Percentiles rank a stretch among this genome's conserved stretches.
Evolutionary conservation across 352 stramenopile genomes (phyloP).

Genomic region (Blastocystis sp.): DNA sequence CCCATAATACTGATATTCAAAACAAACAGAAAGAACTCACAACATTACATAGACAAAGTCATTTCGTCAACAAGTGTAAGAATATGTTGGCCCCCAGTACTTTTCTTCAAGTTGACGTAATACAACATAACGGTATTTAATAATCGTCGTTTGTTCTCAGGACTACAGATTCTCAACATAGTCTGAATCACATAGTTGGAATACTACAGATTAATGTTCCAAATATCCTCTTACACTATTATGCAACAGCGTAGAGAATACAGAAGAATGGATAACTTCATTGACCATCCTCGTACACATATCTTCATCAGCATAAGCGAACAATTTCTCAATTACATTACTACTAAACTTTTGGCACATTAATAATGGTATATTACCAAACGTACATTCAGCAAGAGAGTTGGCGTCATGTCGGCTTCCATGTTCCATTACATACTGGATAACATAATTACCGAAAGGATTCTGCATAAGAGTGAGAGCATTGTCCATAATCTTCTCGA

Average conservation of each 20-base stretch:
- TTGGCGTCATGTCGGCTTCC: neutral
- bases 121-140: neutral
- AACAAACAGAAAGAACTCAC: no score
- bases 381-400: neutral
- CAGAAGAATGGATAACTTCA: slow-evolving; percentile 70
- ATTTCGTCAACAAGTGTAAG: neutral
- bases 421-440: slow-evolving; percentile 75
- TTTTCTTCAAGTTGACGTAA: neutral
- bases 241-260: slow-evolving; percentile 58
- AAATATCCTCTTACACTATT: neutral
- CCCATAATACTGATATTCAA: neutral
- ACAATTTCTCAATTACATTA: slow-evolving; percentile 95
- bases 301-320: slow-evolving; percentile 80
- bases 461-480: slow-evolving; percentile 88
- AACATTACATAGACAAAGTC: no score
- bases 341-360: slow-evolving; percentile 95
- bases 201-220: slow-evolving; percentile 70
- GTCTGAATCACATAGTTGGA: slow-evolving; percentile 96
- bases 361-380: slow-evolving; percentile 83
- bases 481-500: slow-evolving; percentile 85
- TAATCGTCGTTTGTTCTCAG: neutral
- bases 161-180: slow-evolving; percentile 71
- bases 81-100: slow-evolving; percentile 12
- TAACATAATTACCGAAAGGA: slow-evolving; percentile 81
- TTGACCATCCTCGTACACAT: slow-evolving; percentile 72